These are phyloP conservation scores for Dothidotthia symphoricarpi DNA, from an alignment of 2,329 filamentous ascomycete genomes.

Conservation along the genomic window DNA sequence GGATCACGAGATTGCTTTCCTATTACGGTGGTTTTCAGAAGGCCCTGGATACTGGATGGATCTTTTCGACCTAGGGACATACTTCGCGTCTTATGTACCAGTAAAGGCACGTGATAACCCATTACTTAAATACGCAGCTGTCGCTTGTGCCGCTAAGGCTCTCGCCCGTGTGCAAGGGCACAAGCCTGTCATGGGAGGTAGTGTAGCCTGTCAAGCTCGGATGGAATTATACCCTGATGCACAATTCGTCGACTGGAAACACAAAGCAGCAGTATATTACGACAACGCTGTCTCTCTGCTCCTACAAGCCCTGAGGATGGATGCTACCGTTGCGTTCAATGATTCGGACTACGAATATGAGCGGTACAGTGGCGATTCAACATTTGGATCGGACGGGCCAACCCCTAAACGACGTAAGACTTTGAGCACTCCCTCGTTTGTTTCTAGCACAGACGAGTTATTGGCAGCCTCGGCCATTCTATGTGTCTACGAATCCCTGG, in stretches of 20 bases:
- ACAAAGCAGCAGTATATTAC: slow-evolving; percentile 61
- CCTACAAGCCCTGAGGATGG: slow-evolving; percentile 37
- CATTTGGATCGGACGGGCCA: slow-evolving; percentile 12
- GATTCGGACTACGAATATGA: slow-evolving; percentile 28
- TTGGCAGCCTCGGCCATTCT: slow-evolving; percentile 65
- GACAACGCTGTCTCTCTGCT: slow-evolving; percentile 56
- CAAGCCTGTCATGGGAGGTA: slow-evolving; percentile 52
- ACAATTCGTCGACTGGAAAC: slow-evolving; percentile 55
- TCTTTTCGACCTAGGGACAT: slow-evolving; percentile 56
- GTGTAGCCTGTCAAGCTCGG: slow-evolving; percentile 48
- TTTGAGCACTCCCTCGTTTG: slow-evolving; percentile 41
- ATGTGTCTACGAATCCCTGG: slow-evolving; percentile 67
- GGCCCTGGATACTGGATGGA: slow-evolving; percentile 61
- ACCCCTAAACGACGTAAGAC: slow-evolving; percentile 44
- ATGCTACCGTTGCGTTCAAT: slow-evolving; percentile 31
- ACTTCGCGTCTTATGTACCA: slow-evolving; percentile 61
- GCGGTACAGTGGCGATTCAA: slow-evolving; percentile 9
- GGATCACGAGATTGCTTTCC: slow-evolving; percentile 60
- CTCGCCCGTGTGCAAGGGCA: slow-evolving; percentile 55
- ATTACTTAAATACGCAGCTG: slow-evolving; percentile 55
- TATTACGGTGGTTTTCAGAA: slow-evolving; percentile 61
- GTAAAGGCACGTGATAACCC: slow-evolving; percentile 54
- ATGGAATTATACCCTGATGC: slow-evolving; percentile 55
- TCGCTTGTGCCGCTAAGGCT: slow-evolving; percentile 63
- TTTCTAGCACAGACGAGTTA: slow-evolving; percentile 57